Evolutionary conservation across 2,329 filamentous ascomycete genomes (phyloP).

Genomic region (Kalmusia sp.): DNA sequence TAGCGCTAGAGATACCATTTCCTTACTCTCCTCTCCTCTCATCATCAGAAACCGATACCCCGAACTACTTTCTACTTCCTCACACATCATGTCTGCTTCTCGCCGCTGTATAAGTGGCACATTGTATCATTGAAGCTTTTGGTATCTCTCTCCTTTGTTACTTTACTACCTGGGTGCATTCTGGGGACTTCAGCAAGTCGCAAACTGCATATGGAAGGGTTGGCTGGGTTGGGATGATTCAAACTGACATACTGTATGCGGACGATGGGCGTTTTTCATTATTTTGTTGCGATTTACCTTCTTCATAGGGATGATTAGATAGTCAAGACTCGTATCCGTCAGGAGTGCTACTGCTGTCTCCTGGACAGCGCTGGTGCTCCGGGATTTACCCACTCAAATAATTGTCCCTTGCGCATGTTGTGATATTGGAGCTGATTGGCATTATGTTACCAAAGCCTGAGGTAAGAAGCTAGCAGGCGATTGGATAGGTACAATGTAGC

Average conservation of each 20-base stretch:
- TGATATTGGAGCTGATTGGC: slow-evolving; percentile 9
- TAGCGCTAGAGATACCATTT: slow-evolving; percentile 51
- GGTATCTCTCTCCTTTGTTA: slow-evolving; percentile 45
- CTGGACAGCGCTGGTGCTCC: slow-evolving; percentile 26
- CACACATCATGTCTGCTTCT: slow-evolving; percentile 25
- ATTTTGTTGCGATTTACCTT: slow-evolving; percentile 19
- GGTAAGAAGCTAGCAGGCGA: background rate
- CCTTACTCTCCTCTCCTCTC: slow-evolving; percentile 37
- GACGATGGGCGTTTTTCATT: slow-evolving; percentile 11
- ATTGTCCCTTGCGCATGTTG: slow-evolving; percentile 12
- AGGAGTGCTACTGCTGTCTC: slow-evolving; percentile 28
- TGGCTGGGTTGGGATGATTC: slow-evolving; percentile 27
- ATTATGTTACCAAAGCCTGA: background rate
- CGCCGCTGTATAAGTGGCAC: background rate
- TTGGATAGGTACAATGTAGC: background rate
- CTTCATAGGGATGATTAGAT: slow-evolving; percentile 46
- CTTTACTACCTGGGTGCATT: slow-evolving; percentile 23
- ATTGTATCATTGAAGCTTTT: slow-evolving; percentile 19
- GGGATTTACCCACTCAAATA: slow-evolving; percentile 48
- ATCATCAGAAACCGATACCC: slow-evolving; percentile 10
- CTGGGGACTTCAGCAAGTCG: slow-evolving; percentile 25
- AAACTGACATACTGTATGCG: slow-evolving; percentile 8
- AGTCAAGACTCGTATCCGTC: slow-evolving; percentile 52
- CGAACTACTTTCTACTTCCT: slow-evolving; percentile 24
- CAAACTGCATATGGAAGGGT: slow-evolving; percentile 35